Percentiles rank a stretch among this genome's conserved stretches.
Conservation (phyloP, 2,329 filamentous ascomycete species). For the Claviceps africana region DNA sequence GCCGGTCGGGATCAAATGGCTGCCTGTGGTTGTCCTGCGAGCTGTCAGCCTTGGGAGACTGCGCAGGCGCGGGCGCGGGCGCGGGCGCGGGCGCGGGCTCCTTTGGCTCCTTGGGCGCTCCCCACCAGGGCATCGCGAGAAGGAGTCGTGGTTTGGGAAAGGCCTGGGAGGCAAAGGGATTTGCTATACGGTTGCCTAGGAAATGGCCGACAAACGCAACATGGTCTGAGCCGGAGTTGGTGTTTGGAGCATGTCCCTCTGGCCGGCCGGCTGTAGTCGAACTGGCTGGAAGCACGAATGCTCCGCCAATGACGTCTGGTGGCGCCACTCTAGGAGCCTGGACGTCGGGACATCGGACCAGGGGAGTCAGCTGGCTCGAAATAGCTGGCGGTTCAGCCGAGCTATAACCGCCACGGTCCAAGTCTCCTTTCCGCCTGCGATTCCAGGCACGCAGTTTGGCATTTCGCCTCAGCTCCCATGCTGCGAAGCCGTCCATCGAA, state of each 20-base stretch:
- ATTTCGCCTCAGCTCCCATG: conserved; percentile 11
- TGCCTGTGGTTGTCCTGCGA: conserved; percentile 10
- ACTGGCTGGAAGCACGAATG: too few species aligned
- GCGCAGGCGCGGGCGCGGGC: conserved; percentile 11
- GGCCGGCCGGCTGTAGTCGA: too few species aligned
- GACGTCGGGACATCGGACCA: not conserved
- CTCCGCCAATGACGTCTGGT: not conserved
- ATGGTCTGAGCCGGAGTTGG: too few species aligned
- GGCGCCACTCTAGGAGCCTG: not conserved
- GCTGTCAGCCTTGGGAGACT: conserved; percentile 4
- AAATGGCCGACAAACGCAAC: not conserved
- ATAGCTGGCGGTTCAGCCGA: conserved; percentile 10
- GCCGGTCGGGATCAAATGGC: conserved; percentile 31
- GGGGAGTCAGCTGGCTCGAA: not conserved
- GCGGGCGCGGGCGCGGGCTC: conserved; percentile 10
- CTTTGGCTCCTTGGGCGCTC: conserved; percentile 22
- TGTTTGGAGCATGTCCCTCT: not conserved
- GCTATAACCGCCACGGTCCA: conserved; percentile 14
- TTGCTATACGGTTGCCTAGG: too few species aligned
- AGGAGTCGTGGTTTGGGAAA: not conserved
- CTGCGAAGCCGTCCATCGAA: conserved; percentile 8
- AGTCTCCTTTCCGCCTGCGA: conserved; percentile 15
- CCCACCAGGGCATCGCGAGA: conserved; percentile 29
- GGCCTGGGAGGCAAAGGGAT: not conserved
- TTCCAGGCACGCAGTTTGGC: conserved; percentile 17